phyloP scores from a whole-genome alignment of 768 basidiomycete species.

The Tephrocybe sp. region DNA sequence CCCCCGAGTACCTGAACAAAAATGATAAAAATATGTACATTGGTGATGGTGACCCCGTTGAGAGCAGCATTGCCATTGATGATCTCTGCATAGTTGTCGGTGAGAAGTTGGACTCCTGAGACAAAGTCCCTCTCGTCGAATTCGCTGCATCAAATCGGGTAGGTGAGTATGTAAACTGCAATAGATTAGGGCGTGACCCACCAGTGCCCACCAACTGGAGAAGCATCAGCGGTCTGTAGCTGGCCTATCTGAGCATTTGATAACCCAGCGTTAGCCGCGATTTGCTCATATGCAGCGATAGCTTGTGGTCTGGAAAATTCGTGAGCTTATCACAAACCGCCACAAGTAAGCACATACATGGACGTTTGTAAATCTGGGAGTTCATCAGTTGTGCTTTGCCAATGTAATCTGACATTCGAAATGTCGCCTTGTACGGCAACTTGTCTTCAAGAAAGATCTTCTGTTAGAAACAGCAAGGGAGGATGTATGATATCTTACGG shows the following conservation, averaged over 20 bases:
- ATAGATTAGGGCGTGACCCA: slow-evolving; percentile 1
- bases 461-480: neutral
- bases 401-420: slow-evolving; percentile 21
- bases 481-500: slow-evolving; percentile 14
- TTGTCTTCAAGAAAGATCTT: slow-evolving; percentile 15
- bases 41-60: slow-evolving; percentile 20
- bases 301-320: slow-evolving; percentile 17
- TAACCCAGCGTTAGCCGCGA: slow-evolving; percentile 18
- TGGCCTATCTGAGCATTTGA: slow-evolving; percentile 15
- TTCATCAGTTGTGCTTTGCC: slow-evolving; percentile 24
- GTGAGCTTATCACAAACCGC: neutral
- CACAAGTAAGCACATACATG: slow-evolving; percentile 13
- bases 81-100: slow-evolving; percentile 21
- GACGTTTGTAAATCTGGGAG: slow-evolving; percentile 19
- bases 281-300: slow-evolving; percentile 20
- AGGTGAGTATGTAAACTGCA: neutral
- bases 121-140: slow-evolving; percentile 26
- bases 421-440: slow-evolving; percentile 24
- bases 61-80: slow-evolving; percentile 15
- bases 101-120: slow-evolving; percentile 25
- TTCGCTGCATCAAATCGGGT: slow-evolving; percentile 15
- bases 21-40: slow-evolving; percentile 12
- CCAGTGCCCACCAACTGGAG: slow-evolving; percentile 24
- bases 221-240: slow-evolving; percentile 25
- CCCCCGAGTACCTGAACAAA: neutral